Percentiles rank a stretch among this genome's conserved stretches.
These are phyloP conservation scores for Ascobolus immersus DNA, from an alignment of 495 filamentous ascomycete genomes.

Conservation along the genomic window DNA sequence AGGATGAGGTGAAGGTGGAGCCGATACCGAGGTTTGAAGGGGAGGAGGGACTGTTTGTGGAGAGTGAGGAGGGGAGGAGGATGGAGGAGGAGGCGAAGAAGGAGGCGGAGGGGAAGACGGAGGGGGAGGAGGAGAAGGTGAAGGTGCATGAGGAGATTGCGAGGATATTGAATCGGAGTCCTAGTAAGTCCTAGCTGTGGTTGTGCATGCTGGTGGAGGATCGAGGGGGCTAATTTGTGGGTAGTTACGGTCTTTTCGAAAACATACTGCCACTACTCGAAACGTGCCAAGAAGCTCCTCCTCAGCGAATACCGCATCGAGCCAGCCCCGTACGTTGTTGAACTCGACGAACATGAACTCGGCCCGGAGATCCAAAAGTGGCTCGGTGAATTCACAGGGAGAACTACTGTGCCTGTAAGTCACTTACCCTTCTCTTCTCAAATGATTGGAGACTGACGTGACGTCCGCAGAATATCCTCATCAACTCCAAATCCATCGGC, in stretches of 20 bases:
- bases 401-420: conserved; percentile 76
- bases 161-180: no score
- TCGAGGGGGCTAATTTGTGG: no score
- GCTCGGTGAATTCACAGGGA: conserved; percentile 44
- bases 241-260: conserved; percentile 98
- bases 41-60: no score
- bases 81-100: not conserved
- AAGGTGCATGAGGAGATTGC: no score
- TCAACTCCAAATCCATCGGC: conserved; percentile 70
- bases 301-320: conserved; percentile 58
- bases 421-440: no score
- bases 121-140: not conserved
- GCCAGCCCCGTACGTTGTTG: conserved; percentile 65
- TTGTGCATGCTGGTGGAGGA: no score
- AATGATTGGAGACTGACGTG: no score
- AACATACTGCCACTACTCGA: conserved; percentile 66
- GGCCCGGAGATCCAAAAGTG: conserved; percentile 43
- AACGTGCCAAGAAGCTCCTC: conserved; percentile 56
- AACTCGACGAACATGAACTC: conserved; percentile 60
- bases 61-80: not conserved
- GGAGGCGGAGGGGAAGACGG: not conserved
- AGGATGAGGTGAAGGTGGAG: no score
- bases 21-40: no score
- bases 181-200: no score
- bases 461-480: conserved; percentile 67